Evolutionary conservation across 345 rosid genomes (phyloP), one percentile per base, ranked within the genome.

Genomic region (Bruguiera sexangula): DNA sequence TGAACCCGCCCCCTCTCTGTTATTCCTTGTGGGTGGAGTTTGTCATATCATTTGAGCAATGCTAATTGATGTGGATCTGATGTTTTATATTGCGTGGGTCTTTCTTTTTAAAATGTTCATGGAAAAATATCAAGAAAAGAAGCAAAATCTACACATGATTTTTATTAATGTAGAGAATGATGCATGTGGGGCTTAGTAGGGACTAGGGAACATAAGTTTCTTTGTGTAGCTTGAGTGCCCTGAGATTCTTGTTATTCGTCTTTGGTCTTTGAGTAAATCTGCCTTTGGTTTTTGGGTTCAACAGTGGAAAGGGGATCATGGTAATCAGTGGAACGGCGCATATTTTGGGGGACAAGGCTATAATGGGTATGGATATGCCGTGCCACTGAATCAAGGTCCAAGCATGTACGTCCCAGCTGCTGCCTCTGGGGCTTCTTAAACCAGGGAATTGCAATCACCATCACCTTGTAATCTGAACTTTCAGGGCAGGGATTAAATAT

Each of bases 261-360:
- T 31, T n/a, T 48, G 39, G 32, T 10, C 29, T 46, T 48, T 26
- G 8, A 48, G 55, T 72, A 13, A 57, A 29, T 24, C 4, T 16
- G 22, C 51, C 59, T 24, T 50, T 48, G 20, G 24, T 57, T 63
- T 29, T 6, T 54, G 60, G 39, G 26, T 63, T 70, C 71, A 67
- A 24, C 93, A 93, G 98, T 85, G 96, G 93, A 81, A 96, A 83
- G 85, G 82, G 56, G 91, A 90, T 75, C 74, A 78, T 27, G 64
- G 81, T 54, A 86, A 72, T 76, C 96, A 89, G 61, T 89, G 97
- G 97, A 86, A 86, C 24, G 97, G 96, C 37, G 85, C 77, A 70
- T 82, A 90, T 76, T 73, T 82, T 30, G 83, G 92, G 69, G 93
- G 88, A 67, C 89, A 86, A 64, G 86, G 84, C 57, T 88, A 86